These are phyloP conservation scores for Pseudotsuga menziesii DNA, from an alignment of 75 land plant genomes.

Conservation along the genomic window DNA sequence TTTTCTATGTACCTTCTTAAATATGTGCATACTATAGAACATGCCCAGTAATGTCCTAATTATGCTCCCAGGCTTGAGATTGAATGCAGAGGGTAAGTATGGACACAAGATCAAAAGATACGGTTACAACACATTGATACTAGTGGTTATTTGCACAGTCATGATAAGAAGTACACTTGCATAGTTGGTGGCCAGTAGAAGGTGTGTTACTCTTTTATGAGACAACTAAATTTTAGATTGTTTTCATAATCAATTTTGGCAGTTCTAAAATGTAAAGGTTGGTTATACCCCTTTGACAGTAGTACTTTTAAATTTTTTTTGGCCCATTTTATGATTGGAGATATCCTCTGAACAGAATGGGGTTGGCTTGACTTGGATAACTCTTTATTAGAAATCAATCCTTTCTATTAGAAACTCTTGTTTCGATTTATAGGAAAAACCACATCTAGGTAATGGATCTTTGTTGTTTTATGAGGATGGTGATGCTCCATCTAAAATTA, in stretches of 20 bases:
- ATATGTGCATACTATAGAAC: background rate
- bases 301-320: background rate
- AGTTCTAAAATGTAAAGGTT: background rate
- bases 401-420: background rate
- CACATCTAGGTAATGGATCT: background rate
- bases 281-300: background rate
- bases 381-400: background rate
- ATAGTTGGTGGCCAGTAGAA: constrained; percentile 96
- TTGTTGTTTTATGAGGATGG: background rate
- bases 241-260: background rate
- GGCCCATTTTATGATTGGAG: no score
- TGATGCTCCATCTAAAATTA: background rate
- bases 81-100: constrained; percentile 87
- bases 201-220: constrained; percentile 33
- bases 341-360: background rate
- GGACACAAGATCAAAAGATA: constrained; percentile 84
- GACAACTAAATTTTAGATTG: background rate
- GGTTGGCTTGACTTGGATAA: background rate
- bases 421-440: background rate
- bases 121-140: constrained; percentile 91
- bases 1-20: background rate
- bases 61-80: constrained; percentile 59
- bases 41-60: background rate
- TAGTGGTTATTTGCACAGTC: constrained; percentile 83
- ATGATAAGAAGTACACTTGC: constrained; percentile 85